Evolutionary conservation across 768 basidiomycete genomes (phyloP).

Genomic region (Arthromyces matolae): DNA sequence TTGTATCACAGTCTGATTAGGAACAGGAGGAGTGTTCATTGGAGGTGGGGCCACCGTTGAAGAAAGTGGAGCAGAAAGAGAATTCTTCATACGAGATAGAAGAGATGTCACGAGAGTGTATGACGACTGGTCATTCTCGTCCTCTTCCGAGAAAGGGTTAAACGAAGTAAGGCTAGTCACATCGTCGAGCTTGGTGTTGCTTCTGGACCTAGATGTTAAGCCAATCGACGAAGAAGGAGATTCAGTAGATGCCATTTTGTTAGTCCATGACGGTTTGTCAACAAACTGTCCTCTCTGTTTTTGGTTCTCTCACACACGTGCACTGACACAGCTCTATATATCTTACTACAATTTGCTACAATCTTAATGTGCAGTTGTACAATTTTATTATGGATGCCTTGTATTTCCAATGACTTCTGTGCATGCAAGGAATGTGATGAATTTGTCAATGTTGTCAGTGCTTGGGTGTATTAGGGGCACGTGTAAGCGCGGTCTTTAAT

Average conservation of each 20-base stretch:
- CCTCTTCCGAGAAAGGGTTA: conserved; percentile 91
- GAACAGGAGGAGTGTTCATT: conserved; percentile 27
- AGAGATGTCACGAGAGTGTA: conserved; percentile 81
- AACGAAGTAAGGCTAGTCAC: conserved; percentile 76
- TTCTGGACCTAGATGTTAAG: conserved; percentile 56
- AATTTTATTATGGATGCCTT: too few relatives aligned
- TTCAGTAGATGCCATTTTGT: conserved; percentile 1
- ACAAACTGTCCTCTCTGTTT: too few relatives aligned
- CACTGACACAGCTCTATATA: too few relatives aligned
- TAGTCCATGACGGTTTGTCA: too few relatives aligned
- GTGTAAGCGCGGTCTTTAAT: conserved; percentile 2
- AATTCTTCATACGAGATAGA: conserved; percentile 78
- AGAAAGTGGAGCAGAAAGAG: conserved; percentile 63
- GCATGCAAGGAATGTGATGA: too few relatives aligned
- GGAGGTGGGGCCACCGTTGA: conserved; percentile 44
- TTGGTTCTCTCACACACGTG: too few relatives aligned
- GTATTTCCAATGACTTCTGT: too few relatives aligned
- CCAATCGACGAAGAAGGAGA: conserved; percentile 25
- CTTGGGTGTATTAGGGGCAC: conserved; percentile 8
- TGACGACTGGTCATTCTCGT: conserved; percentile 85
- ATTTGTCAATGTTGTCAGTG: too few relatives aligned
- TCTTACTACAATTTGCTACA: too few relatives aligned
- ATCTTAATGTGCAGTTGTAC: too few relatives aligned
- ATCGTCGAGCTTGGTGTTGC: conserved; percentile 62
- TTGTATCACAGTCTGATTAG: conserved; percentile 21